Base-by-base conservation (phyloP, 306 rosid genomes). In the Coriaria nepalensis region DNA sequence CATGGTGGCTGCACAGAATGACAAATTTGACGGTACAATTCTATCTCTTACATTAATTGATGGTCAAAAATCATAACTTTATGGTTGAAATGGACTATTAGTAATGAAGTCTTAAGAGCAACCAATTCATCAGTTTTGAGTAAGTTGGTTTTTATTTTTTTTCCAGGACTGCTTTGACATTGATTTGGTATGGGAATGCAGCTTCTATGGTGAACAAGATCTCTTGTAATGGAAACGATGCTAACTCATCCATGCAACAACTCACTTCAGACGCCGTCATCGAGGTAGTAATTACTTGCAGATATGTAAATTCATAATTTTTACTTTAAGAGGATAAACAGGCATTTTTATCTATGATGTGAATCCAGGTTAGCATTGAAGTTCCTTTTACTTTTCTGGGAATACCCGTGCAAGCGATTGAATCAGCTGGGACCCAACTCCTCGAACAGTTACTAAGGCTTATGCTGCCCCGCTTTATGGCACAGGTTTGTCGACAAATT, bases 121-220 rank as follows among this genome's bases (percentile, higher is more conserved):
- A 66, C 52, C 57, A 55, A 47, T 60, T 52, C 61, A 50, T 67
- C 62, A 55, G 29, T 59, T 69, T 73, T 76, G 67, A 67, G 82
- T 54, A 65, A 59, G 74, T 75, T 66, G 65, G 71, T 62, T 77
- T 20, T 20, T 66, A 66, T 77, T 62, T 73, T 50, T 67, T 72
- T 77, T 78, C 70, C 79, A 67, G 88, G 74, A 71, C 72, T 70
- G 62, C 60, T 67, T 76, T 88, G 77, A 83, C 82, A 73, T 71
- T 83, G 75, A 65, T 78, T 78, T 88, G 76, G 71, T 81, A 59
- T 78, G 77, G 79, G 84, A 71, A 77, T 75, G 86, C 95, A 90
- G 97, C 97, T 77, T 64, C 70, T 45, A 84, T 90, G 97, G 90
- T 84, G 74, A 90, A 90, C 74, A 71, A 67, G 66, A 73, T 90